A percentile compares a stretch with the other conserved stretches of the same genome.
phyloP scores from a whole-genome alignment of 2,329 filamentous ascomycete genomes.

The Fusarium ramigenum region DNA sequence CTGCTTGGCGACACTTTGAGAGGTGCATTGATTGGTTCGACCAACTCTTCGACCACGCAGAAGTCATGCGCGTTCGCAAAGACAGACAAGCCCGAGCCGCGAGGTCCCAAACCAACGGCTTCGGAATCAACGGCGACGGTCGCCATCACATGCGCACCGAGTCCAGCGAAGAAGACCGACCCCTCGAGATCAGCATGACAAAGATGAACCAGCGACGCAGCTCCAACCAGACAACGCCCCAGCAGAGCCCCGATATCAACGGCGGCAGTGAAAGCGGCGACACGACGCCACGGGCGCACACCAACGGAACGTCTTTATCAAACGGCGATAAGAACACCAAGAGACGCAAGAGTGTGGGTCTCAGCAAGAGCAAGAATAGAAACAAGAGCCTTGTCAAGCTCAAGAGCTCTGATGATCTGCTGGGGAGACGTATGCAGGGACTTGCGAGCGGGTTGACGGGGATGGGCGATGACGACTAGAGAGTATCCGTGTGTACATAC shows the following conservation, averaged over 20 bases:
- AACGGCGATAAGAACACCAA: slow-evolving; percentile 42
- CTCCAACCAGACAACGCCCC: slow-evolving; percentile 32
- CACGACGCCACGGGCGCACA: slow-evolving; percentile 19
- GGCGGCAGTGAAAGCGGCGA: slow-evolving; percentile 35
- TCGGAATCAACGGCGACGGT: slow-evolving; percentile 37
- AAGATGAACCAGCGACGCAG: slow-evolving; percentile 52
- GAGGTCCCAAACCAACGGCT: slow-evolving; percentile 6
- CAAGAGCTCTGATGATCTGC: slow-evolving; percentile 66
- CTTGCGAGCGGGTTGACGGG: slow-evolving; percentile 64
- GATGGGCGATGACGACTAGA: slow-evolving; percentile 53
- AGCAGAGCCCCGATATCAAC: slow-evolving; percentile 12
- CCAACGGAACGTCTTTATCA: slow-evolving; percentile 17
- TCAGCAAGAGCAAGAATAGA: slow-evolving; percentile 52
- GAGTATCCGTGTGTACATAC: not conserved
- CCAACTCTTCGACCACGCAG: slow-evolving; percentile 72
- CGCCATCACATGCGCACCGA: slow-evolving; percentile 55
- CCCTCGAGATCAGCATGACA: slow-evolving; percentile 81
- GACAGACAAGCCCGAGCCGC: slow-evolving; percentile 22
- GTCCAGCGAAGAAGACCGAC: slow-evolving; percentile 80
- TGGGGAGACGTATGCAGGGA: slow-evolving; percentile 67
- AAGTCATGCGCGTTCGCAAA: slow-evolving; percentile 49
- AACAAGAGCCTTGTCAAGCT: slow-evolving; percentile 62
- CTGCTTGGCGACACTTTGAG: slow-evolving; percentile 88
- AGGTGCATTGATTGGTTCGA: slow-evolving; percentile 84
- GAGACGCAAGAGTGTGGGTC: slow-evolving; percentile 40